phyloP scores from a whole-genome alignment of 192 early-diverging fungal species.

The Backusella tuberculispora region DNA sequence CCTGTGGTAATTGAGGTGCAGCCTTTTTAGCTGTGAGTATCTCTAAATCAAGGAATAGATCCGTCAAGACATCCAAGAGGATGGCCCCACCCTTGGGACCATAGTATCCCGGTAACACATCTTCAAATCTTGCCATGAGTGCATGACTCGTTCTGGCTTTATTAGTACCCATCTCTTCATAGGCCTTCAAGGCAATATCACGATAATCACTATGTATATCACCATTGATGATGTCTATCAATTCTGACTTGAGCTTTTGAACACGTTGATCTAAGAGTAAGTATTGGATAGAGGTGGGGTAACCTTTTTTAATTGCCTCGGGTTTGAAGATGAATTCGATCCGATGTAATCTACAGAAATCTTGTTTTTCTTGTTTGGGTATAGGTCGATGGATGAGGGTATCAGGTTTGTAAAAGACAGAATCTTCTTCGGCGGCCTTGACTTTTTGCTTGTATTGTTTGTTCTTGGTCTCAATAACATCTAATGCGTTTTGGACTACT shows the following conservation, averaged over 20 bases:
- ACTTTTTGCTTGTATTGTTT: neutral
- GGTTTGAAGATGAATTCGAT: constrained; percentile 46
- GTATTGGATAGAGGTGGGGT: constrained; percentile 49
- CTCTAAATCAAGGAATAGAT: constrained; percentile 39
- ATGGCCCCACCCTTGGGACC: constrained; percentile 49
- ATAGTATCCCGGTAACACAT: constrained; percentile 58
- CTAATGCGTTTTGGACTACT: neutral
- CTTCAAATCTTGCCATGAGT: constrained; percentile 48
- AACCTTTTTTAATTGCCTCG: constrained; percentile 39
- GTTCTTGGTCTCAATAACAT: neutral
- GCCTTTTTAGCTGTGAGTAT: constrained; percentile 36
- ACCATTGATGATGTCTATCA: constrained; percentile 39
- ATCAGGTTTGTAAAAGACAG: neutral
- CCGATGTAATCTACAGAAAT: constrained; percentile 52
- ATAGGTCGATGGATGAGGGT: neutral
- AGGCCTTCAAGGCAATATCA: constrained; percentile 37
- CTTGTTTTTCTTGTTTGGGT: neutral
- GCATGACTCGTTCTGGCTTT: constrained; percentile 47
- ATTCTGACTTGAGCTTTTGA: constrained; percentile 26
- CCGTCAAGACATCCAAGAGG: constrained; percentile 36
- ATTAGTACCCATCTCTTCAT: constrained; percentile 41
- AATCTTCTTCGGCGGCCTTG: neutral
- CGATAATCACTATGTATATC: constrained; percentile 39
- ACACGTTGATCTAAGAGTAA: constrained; percentile 37
- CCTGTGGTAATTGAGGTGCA: constrained; percentile 49